Evolutionary conservation across 2,329 filamentous ascomycete genomes (phyloP).

Genomic region (Alternaria tenuissima): DNA sequence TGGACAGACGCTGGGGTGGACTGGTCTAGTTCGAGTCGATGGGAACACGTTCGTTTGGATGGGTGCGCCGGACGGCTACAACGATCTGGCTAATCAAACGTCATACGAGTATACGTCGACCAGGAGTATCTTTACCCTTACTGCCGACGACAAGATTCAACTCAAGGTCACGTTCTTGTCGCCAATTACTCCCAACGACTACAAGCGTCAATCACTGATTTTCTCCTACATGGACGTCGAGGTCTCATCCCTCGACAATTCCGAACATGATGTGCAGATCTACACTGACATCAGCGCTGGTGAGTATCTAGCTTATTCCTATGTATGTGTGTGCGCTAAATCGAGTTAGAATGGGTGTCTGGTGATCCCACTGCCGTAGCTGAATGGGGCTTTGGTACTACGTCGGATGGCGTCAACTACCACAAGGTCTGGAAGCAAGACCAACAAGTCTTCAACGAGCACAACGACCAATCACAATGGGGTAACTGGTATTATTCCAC

Average conservation of each 20-base stretch:
- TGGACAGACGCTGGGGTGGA: constrained; percentile 69
- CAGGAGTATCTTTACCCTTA: constrained; percentile 73
- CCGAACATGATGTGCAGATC: constrained; percentile 70
- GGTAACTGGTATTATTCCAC: constrained; percentile 64
- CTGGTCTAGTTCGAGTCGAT: constrained; percentile 75
- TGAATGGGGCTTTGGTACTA: constrained; percentile 67
- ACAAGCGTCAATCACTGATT: constrained; percentile 71
- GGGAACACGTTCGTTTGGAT: constrained; percentile 39
- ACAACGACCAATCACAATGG: constrained; percentile 60
- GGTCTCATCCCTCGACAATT: constrained; percentile 69
- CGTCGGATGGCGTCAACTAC: constrained; percentile 59
- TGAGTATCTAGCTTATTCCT: constrained; percentile 48
- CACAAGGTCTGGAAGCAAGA: constrained; percentile 64
- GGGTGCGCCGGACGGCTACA: constrained; percentile 60
- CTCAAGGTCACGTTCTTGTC: constrained; percentile 76
- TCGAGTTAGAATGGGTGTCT: constrained; percentile 71
- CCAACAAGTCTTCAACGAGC: constrained; percentile 58
- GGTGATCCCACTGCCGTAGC: constrained; percentile 65
- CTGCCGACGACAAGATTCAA: constrained; percentile 67
- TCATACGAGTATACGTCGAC: constrained; percentile 76
- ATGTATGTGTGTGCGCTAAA: constrained; percentile 12
- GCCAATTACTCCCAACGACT: constrained; percentile 71
- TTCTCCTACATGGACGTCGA: constrained; percentile 75
- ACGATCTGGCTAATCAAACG: constrained; percentile 64
- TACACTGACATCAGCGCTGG: constrained; percentile 77